Percentiles rank a stretch among this genome's conserved stretches.
These are phyloP conservation scores for Hansenula sp. DNA, from an alignment of 1,139 yeast species.

Conservation along the genomic window DNA sequence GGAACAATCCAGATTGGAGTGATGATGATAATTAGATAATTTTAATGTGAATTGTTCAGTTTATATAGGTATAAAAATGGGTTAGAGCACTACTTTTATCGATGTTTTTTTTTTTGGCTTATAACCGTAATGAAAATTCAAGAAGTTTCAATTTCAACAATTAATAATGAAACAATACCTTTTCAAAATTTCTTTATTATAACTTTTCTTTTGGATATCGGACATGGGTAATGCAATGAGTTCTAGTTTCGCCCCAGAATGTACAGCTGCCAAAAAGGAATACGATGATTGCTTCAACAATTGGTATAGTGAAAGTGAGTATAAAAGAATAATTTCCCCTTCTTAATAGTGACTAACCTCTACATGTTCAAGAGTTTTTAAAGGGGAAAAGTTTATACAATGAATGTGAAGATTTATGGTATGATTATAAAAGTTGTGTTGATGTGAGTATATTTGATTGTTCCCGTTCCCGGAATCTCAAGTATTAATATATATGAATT, in stretches of 20 bases:
- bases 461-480: too few relatives aligned
- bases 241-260: slow-evolving; percentile 94
- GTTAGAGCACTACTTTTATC: background rate
- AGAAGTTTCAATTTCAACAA: too few relatives aligned
- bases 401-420: slow-evolving; percentile 91
- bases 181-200: too few relatives aligned
- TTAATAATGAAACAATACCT: too few relatives aligned
- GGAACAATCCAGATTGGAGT: slow-evolving; percentile 13
- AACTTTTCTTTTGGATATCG: background rate
- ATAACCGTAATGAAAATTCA: too few relatives aligned
- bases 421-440: slow-evolving; percentile 80
- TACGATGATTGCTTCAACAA: slow-evolving; percentile 91
- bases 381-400: slow-evolving; percentile 55
- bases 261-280: slow-evolving; percentile 78
- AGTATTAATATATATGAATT: too few relatives aligned
- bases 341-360: slow-evolving; percentile 3
- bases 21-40: slow-evolving; percentile 5
- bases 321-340: background rate
- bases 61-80: too few relatives aligned
- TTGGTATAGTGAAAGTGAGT: slow-evolving; percentile 87
- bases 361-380: slow-evolving; percentile 26
- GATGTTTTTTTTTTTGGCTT: too few relatives aligned
- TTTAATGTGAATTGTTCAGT: background rate
- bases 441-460: slow-evolving; percentile 36
- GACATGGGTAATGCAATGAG: slow-evolving; percentile 82